Base-by-base conservation (phyloP, 1,139 yeast species). In the Saccharomyces hybrid region DNA sequence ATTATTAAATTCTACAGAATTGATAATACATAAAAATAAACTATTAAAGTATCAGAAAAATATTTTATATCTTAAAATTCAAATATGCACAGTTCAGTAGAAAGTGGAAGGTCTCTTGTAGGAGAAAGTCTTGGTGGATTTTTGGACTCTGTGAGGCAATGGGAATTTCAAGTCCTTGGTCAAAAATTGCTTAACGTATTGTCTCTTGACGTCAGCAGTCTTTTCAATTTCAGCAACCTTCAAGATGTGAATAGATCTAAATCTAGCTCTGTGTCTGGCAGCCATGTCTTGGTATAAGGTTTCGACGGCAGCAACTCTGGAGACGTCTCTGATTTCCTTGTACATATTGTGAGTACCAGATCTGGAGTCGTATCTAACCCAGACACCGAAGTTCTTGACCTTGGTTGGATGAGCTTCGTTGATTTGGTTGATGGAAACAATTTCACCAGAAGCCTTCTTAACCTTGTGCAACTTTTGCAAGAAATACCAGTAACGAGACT, bases 281-380 rank as follows among this genome's bases (percentile, higher is more conserved):
- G 99, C 99, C 86, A 93, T 88, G 80, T 95, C 99, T 80, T 88
- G 93, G 95, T 93, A 93, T 86, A 93, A 87, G 76, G 95, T 83
- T 79, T 88, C 96, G 75, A 93, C 98, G 71, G 99, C 99, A 78
- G 90, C 96, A 66, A 90, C 95, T 83, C 99, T 95, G 82, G 97
- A 81, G 71, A 91, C 96, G 73, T 93, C 99, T 82, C 99, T 91
- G 95, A 90, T 89, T 84, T 93, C 99, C 85, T 89, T 93, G 97
- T 93, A 93, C 98, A 93, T 93, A 95, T 93, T 93, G 95, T 95
- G 99, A 75, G 96, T 90, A 83, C 99, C 99, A 70, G 99, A 95
- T 86, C 99, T 95, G 69, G 99, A 93, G 78, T 95, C 99, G 89
- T 95, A 93, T 85, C 99, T 91, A 78, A 93, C 86, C 99, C 99